Percentiles rank a stretch among this genome's conserved stretches.
phyloP scores from a whole-genome alignment of 805 yeast species.

The Blastobotrys parvus region DNA sequence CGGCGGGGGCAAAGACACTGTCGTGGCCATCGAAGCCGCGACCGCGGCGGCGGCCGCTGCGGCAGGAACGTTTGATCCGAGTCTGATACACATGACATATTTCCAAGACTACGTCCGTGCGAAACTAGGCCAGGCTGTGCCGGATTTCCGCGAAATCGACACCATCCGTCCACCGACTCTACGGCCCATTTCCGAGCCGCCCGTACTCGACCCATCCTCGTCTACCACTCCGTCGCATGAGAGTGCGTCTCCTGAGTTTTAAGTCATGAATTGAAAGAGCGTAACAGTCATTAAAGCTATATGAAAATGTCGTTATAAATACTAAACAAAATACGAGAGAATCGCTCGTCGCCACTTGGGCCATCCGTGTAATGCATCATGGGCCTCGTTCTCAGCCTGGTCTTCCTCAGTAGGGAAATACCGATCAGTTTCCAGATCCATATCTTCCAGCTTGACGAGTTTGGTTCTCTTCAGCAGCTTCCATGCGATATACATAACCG shows the following conservation, averaged over 20 bases:
- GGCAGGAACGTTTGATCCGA: slow-evolving; percentile 2
- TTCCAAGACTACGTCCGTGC: not conserved
- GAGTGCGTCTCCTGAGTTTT: too few relatives aligned
- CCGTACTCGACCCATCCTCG: too few relatives aligned
- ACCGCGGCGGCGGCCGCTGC: too few relatives aligned
- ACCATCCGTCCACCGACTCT: too few relatives aligned
- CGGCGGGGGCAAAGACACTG: slow-evolving; percentile 20
- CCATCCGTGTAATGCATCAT: slow-evolving; percentile 23
- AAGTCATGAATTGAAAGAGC: not conserved
- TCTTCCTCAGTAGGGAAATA: slow-evolving; percentile 46
- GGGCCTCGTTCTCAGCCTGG: slow-evolving; percentile 30
- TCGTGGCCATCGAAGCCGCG: too few relatives aligned
- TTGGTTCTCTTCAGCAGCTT: slow-evolving; percentile 55
- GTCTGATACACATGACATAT: not conserved
- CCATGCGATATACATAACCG: slow-evolving; percentile 46
- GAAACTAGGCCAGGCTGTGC: not conserved
- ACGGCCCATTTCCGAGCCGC: too few relatives aligned
- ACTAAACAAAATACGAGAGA: slow-evolving; percentile 8
- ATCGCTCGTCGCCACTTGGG: slow-evolving; percentile 1
- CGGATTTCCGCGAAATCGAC: too few relatives aligned
- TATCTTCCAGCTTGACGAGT: slow-evolving; percentile 55
- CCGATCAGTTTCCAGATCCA: slow-evolving; percentile 77
- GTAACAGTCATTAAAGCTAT: too few relatives aligned
- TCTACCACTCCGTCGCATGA: too few relatives aligned
- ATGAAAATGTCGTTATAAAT: not conserved